Conservation (phyloP, 2,329 filamentous ascomycete genomes). For the Botrytis fabae region DNA sequence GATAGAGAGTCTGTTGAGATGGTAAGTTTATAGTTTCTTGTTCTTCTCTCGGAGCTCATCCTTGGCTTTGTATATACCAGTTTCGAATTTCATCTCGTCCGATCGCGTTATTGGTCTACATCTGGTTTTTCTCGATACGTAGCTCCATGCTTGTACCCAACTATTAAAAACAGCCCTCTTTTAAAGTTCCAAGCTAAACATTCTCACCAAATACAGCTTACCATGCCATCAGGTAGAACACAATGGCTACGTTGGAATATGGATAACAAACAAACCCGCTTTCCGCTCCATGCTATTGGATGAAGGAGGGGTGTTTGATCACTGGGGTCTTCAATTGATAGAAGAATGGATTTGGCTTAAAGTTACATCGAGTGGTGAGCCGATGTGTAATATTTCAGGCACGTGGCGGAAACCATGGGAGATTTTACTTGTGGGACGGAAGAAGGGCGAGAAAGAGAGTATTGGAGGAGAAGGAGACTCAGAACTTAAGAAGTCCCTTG, state of each 20-base stretch:
- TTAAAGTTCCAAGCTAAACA: constrained; percentile 52
- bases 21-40: not conserved
- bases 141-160: constrained; percentile 38
- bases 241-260: constrained; percentile 65
- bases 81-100: not conserved
- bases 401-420: constrained; percentile 77
- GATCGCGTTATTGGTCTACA: not conserved
- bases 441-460: not conserved
- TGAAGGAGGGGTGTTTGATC: constrained; percentile 58
- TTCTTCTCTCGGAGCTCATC: not conserved
- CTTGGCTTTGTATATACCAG: not conserved
- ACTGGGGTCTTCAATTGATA: constrained; percentile 64
- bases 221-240: constrained; percentile 23
- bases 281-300: constrained; percentile 56
- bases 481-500: constrained; percentile 29
- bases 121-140: rapidly evolving
- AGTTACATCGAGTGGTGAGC: constrained; percentile 63
- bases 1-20: not conserved
- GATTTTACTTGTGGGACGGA: constrained; percentile 59
- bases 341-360: constrained; percentile 83
- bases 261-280: constrained; percentile 72
- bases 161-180: constrained; percentile 57
- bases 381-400: constrained; percentile 53
- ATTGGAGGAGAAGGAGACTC: not conserved
- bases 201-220: constrained; percentile 29